Base-by-base conservation (phyloP, 768 basidiomycete species). In the Lactarius quietus region DNA sequence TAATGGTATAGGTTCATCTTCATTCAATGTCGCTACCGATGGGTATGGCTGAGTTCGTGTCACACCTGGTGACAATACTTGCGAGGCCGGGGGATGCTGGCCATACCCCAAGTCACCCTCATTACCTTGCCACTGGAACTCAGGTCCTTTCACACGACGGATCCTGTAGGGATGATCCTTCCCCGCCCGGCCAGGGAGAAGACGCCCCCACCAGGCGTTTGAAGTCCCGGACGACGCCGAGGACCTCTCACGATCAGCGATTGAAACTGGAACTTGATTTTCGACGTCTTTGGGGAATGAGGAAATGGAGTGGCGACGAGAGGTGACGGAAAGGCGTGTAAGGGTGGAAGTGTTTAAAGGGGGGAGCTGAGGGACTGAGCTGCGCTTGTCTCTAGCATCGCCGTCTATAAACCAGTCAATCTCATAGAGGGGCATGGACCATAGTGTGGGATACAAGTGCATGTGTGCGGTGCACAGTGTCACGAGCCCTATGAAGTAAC, bases 1-100 rank as follows among this genome's bases (percentile, higher is more conserved):
- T 64, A 80, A 78, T 10, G 84, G 83, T 57, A 88, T 83, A 7
- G 86, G 86, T 66, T 79, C 70, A 73, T 89, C 82, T 52, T 82
- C 76, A 69, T 88, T 75, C 6, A 73, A 71, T 39, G 81, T 75
- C 55, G 70, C 72, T 56, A 73, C 74, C 26, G 29, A 82, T 80
- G 73, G 85, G 84, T 23, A 8, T 20, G 31, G 56, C 12, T 48
- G 18, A 28, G 29, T 28, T 26, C 35, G 51, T 55, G 55, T n/a
- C 51, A 57, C 56, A 35, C 31, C 61, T 14, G 56, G 18, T n/a
- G 60, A 20, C 29, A 26, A 60, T n/a, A 26, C 60, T 17, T 38
- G 60, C 51, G 38, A 15, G 48, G 43, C 55, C 36, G 45, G 48
- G 18, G n/a, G 20, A 14, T 15, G 28, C 36, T 29, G 43, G 2